Base-by-base conservation (phyloP, 306 rosid species). In the Cyclanthera cordifolia region DNA sequence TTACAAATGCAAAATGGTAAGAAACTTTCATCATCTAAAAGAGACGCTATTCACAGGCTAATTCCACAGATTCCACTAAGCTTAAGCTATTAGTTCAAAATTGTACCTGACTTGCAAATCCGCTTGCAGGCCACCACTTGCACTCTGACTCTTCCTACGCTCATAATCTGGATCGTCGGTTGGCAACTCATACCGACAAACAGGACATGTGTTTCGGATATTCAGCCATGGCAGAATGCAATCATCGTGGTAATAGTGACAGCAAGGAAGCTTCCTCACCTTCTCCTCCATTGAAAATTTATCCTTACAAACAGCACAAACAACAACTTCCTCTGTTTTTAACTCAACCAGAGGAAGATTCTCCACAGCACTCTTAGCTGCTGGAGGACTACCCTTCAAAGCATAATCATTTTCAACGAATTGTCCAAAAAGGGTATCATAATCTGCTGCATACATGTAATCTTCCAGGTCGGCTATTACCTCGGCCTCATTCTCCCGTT, bases 181-280 rank as follows among this genome's bases (percentile, higher is more conserved):
- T 4, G 96, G 96, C 80, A 92, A 75, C 81, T 89, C 97, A 47
- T 67, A 85, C 82, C 96, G 82, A 78, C 97, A 92, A 68, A 88
- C 90, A 0, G 97, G 97, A 68, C 97, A 92, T 0, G 97, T 87
- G 70, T 92, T 89, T 6, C 90, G 90, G 39, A 92, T 92, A 58
- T 77, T 74, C 80, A 92, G 72, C 97, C 97, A 92, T 0, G 96
- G 97, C 71, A 85, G 74, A 77, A 92, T 89, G 83, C 96, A 92
- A 55, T 92, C 97, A 2, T 83, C 92, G 41, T 92, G 97, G 68
- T 82, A 92, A 76, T 80, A 92, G 66, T 92, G 96, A 1, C 79
- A 82, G 76, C 96, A 92, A 4, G 97, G 97, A 27, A 92, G 76
- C 84, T 82, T 85, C 78, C 80, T 79, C 53, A 87, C 90, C 85